These are phyloP conservation scores for Fonsecaea pugnacius DNA, from an alignment of 2,329 filamentous ascomycete genomes.

Conservation along the genomic window DNA sequence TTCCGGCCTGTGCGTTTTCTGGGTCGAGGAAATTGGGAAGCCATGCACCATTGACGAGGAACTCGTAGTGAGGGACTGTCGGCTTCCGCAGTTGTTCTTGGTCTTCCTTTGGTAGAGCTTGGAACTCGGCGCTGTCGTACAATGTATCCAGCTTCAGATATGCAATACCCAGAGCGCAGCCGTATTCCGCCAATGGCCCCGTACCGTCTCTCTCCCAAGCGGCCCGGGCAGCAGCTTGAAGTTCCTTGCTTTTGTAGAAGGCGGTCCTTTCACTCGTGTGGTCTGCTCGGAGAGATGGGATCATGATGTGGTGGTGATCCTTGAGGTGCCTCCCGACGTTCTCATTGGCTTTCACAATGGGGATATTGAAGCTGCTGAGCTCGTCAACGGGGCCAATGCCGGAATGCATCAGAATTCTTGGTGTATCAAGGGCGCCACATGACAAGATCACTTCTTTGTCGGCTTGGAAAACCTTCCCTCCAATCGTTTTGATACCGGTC, in stretches of 20 bases:
- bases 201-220: constrained; percentile 54
- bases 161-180: constrained; percentile 41
- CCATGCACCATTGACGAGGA: constrained; percentile 42
- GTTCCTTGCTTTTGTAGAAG: constrained; percentile 52
- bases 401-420: constrained; percentile 53
- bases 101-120: constrained; percentile 51
- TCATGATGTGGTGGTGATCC: constrained; percentile 47
- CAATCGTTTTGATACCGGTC: constrained; percentile 51
- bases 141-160: constrained; percentile 52
- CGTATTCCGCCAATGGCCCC: constrained; percentile 44
- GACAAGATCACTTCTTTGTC: constrained; percentile 48
- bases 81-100: constrained; percentile 53
- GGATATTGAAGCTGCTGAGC: constrained; percentile 49
- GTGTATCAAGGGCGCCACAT: constrained; percentile 47
- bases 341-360: constrained; percentile 46
- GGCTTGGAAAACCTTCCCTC: constrained; percentile 46
- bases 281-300: constrained; percentile 47
- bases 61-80: constrained; percentile 63
- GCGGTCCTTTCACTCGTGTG: constrained; percentile 50
- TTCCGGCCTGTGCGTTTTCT: constrained; percentile 34
- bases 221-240: constrained; percentile 52
- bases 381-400: constrained; percentile 53
- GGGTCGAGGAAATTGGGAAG: constrained; percentile 35
- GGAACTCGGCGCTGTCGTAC: constrained; percentile 53
- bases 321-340: constrained; percentile 52